Base-by-base conservation (phyloP, 163 green algal genomes). In the Scenedesmus sp. region DNA sequence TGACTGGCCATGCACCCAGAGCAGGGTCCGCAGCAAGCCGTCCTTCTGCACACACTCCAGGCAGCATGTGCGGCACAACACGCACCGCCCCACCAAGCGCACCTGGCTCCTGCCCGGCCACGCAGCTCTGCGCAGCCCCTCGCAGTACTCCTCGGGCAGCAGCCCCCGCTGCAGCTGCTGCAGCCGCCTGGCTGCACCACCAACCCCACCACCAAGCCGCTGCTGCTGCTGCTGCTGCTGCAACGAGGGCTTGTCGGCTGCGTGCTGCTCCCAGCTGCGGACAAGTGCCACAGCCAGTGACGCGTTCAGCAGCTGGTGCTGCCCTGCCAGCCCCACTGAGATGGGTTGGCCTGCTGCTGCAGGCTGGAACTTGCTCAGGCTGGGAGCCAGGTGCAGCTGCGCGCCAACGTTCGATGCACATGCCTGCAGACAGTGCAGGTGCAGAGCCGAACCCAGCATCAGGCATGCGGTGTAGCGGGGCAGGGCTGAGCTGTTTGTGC, bases 291-390 rank as follows among this genome's bases (percentile, higher is more conserved):
- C 91, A 2, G 98, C 98, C 35, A 99, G 91, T 0, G 95, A 92
- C 0, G 97, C 98, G 88, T 99, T 99, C 20, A 97, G 49, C 15
- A 89, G 89, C 94, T 99, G 98, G 88, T 99, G 97, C 40, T 94
- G 92, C 0, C 98, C 96, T 26, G 94, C 92, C 22, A 99, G 90
- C 0, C 96, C 95, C n/a, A 99, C 87, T 35, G 92, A 56, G 15
- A 96, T 56, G 20, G 65, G 76, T 33, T 20, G 3, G 42, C 61
- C 10, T 59, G 42, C 46, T 81, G 37, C 76, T 78, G 87, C 56
- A 13, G 88, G 40, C 53, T 24, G 13, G 51, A 89, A 94, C 33
- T 9, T 59, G 35, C 43, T 79, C 56, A 94, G 88, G 72, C 44
- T 37, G 37, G 59, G 79, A 3, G 70, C 78, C 5, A 88, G 7